Evolutionary conservation across 2,329 filamentous ascomycete species (phyloP).

Genomic region (Alternaria ventricosa): DNA sequence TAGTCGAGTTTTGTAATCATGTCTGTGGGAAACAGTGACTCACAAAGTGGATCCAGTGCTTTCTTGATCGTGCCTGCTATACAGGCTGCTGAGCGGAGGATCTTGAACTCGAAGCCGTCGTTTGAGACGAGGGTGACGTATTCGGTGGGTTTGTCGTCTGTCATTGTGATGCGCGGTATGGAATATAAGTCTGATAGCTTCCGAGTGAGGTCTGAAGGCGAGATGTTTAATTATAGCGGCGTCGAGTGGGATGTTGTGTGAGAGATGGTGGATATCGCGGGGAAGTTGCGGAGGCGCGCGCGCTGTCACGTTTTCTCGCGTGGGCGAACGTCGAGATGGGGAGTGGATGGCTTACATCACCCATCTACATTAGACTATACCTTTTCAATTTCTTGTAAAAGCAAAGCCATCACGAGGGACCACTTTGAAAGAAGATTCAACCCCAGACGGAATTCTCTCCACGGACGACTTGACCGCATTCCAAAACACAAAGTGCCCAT

Average conservation of each 20-base stretch:
- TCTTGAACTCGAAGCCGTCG: slow-evolving; percentile 79
- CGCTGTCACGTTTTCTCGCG: slow-evolving; percentile 38
- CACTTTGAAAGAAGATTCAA: neutral
- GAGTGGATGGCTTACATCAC: neutral
- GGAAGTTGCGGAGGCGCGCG: slow-evolving; percentile 17
- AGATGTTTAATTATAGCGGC: neutral
- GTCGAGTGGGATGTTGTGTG: neutral
- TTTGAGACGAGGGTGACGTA: slow-evolving; percentile 79
- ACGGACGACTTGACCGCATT: neutral
- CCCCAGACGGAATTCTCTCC: neutral
- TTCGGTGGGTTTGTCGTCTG: slow-evolving; percentile 56
- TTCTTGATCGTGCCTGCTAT: slow-evolving; percentile 75
- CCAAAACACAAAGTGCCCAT: neutral
- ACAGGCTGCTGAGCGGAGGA: slow-evolving; percentile 73
- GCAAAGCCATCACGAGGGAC: neutral
- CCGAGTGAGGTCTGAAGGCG: neutral
- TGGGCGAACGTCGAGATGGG: neutral
- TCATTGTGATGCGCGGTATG: slow-evolving; percentile 23
- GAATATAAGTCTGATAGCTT: neutral
- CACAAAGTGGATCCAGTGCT: slow-evolving; percentile 75
- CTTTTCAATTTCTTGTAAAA: neutral
- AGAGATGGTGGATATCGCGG: slow-evolving; percentile 6
- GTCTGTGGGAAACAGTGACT: slow-evolving; percentile 24
- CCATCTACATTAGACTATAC: neutral
- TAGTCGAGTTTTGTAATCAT: neutral